Evolutionary conservation across 371 early-diverging fungal species (phyloP).

Genomic region (Rozella allomycis): DNA sequence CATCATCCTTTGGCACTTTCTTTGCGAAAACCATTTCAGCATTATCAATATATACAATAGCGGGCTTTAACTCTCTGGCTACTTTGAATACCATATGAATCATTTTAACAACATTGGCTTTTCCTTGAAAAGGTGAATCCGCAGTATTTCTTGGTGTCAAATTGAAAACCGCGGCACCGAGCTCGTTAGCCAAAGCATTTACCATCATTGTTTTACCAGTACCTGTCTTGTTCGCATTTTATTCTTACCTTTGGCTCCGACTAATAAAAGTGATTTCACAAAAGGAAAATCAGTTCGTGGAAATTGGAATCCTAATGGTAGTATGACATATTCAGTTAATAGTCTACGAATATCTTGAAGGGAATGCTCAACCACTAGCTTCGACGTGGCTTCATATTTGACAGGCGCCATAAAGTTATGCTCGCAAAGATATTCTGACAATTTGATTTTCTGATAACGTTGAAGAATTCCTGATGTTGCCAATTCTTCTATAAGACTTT

Average conservation of each 20-base stretch:
- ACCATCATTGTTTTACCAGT: constrained; percentile 24
- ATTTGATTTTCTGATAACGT: constrained; percentile 6
- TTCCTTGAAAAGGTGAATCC: constrained; percentile 27
- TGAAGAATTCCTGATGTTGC: constrained; percentile 23
- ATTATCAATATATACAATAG: constrained; percentile 27
- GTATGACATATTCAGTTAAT: constrained; percentile 20
- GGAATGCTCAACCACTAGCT: constrained; percentile 14
- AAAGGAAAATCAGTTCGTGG: constrained; percentile 7
- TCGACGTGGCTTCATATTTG: constrained; percentile 9
- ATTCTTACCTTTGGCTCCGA: constrained; percentile 8
- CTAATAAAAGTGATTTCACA: constrained; percentile 9
- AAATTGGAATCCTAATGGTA: constrained; percentile 17
- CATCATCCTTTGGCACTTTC: constrained; percentile 33
- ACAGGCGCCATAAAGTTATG: constrained; percentile 10
- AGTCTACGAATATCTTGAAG: constrained; percentile 16
- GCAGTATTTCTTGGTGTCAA: constrained; percentile 23
- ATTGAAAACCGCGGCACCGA: constrained; percentile 24
- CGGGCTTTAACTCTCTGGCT: constrained; percentile 21
- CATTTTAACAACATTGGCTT: constrained; percentile 20
- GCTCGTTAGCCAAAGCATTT: constrained; percentile 19
- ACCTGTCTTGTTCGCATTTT: constrained; percentile 6
- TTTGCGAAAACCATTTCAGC: constrained; percentile 32
- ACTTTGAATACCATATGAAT: constrained; percentile 38
- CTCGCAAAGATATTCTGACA: constrained; percentile 15
- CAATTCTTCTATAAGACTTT: constrained; percentile 26